Evolutionary conservation across 2,329 filamentous ascomycete species (phyloP).

Genomic region (Trematosphaeria pertusa): DNA sequence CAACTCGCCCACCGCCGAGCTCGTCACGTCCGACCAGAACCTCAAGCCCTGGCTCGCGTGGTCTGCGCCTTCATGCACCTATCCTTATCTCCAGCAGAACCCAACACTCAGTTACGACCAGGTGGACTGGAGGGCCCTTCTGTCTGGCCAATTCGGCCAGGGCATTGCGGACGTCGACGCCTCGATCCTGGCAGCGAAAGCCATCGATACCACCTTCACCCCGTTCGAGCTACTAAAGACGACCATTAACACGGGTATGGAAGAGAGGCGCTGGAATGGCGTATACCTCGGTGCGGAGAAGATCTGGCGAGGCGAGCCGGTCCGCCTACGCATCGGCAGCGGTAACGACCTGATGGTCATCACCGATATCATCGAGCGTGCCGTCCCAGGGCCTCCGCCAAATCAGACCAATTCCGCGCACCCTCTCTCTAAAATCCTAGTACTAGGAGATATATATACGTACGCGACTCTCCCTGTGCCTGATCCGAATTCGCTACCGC

Average conservation of each 20-base stretch:
- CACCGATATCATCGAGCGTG: conserved; percentile 52
- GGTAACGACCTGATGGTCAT: conserved; percentile 59
- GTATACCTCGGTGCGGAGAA: conserved; percentile 66
- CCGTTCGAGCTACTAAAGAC: conserved; percentile 58
- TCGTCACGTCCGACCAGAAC: conserved; percentile 52
- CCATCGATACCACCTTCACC: conserved; percentile 63
- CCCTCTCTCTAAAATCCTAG: conserved; percentile 42
- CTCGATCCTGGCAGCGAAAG: conserved; percentile 64
- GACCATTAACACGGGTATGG: conserved; percentile 43
- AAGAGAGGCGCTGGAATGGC: conserved; percentile 59
- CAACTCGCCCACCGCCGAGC: conserved; percentile 47
- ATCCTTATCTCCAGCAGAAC: conserved; percentile 51
- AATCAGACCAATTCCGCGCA: conserved; percentile 17
- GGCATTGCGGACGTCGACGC: conserved; percentile 63
- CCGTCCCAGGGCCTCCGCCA: conserved; percentile 19
- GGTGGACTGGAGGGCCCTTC: conserved; percentile 59
- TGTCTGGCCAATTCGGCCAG: conserved; percentile 53
- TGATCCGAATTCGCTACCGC: conserved; percentile 41
- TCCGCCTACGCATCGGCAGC: conserved; percentile 57
- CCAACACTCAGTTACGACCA: conserved; percentile 53
- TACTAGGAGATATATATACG: conserved; percentile 62
- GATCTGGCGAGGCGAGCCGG: conserved; percentile 65
- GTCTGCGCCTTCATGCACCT: conserved; percentile 62
- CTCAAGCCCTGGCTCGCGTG: conserved; percentile 66
- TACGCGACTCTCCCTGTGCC: conserved; percentile 47